These are phyloP conservation scores for Saccharomyces hybrid DNA, from an alignment of 1,139 yeast species.

Conservation along the genomic window DNA sequence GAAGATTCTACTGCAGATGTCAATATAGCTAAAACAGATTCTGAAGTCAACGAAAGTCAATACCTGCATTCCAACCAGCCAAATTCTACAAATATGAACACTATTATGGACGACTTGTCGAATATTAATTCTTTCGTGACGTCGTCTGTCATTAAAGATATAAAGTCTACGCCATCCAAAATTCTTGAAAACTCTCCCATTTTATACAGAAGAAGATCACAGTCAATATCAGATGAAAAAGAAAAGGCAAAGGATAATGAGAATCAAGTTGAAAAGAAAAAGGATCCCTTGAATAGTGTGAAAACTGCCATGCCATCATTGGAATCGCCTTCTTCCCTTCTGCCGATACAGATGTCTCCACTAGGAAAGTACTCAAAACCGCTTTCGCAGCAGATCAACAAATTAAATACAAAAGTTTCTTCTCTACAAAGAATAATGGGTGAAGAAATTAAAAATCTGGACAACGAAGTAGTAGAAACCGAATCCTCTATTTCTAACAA, in stretches of 20 bases:
- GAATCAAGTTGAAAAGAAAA: neutral
- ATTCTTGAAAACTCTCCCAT: conserved; percentile 19
- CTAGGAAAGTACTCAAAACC: neutral
- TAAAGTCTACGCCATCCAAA: conserved; percentile 12
- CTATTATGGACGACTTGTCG: conserved; percentile 20
- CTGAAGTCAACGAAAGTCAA: neutral
- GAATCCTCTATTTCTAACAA: neutral
- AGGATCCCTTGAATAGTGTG: neutral
- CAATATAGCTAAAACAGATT: neutral
- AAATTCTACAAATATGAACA: conserved; percentile 13
- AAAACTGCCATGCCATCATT: neutral
- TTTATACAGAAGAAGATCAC: conserved; percentile 9
- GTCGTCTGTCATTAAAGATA: conserved; percentile 19
- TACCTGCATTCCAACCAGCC: conserved; percentile 2
- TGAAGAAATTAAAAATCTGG: neutral
- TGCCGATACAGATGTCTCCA: neutral
- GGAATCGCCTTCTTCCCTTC: neutral
- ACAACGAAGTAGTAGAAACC: neutral
- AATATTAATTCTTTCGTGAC: conserved; percentile 22
- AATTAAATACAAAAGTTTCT: neutral
- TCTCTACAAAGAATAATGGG: neutral
- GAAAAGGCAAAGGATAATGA: conserved; percentile 1
- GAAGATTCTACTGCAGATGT: neutral
- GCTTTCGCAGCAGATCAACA: neutral
- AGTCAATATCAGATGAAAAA: conserved; percentile 2